Percentiles rank a stretch among this genome's conserved stretches.
phyloP scores from a whole-genome alignment of 805 yeast genomes.

The Yarrowia sp. region DNA sequence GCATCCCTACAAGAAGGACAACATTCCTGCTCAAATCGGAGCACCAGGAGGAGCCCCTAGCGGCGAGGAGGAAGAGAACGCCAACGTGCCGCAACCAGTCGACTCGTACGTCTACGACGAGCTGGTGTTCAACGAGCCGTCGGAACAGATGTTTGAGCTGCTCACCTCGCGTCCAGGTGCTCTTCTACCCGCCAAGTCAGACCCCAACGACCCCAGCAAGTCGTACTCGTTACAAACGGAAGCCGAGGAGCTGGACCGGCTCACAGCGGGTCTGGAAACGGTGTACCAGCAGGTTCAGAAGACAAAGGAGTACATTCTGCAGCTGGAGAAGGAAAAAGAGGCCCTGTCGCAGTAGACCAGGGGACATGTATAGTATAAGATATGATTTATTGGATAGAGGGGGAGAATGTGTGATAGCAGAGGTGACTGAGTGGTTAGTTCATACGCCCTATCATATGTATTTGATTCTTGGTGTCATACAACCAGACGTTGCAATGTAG shows the following conservation, averaged over 20 bases:
- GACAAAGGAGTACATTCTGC: slow-evolving; percentile 41
- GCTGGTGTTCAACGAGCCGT: slow-evolving; percentile 91
- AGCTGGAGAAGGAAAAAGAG: slow-evolving; percentile 38
- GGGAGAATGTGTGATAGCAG: background rate
- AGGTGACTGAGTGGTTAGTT: no score
- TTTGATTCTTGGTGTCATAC: no score
- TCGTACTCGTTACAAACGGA: slow-evolving; percentile 52
- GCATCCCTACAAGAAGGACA: slow-evolving; percentile 66
- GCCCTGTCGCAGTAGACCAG: background rate
- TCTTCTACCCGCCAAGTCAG: slow-evolving; percentile 36
- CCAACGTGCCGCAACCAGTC: slow-evolving; percentile 44
- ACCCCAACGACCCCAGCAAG: slow-evolving; percentile 36
- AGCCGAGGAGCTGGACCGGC: slow-evolving; percentile 59
- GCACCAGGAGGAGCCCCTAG: slow-evolving; percentile 15
- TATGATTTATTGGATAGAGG: background rate
- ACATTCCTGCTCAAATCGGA: slow-evolving; percentile 14
- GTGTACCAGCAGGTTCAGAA: slow-evolving; percentile 48
- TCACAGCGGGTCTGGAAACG: slow-evolving; percentile 47
- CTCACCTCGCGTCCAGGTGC: slow-evolving; percentile 53
- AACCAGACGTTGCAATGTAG: no score
- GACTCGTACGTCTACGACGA: slow-evolving; percentile 77
- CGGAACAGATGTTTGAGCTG: slow-evolving; percentile 78
- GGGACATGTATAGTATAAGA: background rate
- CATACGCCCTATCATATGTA: no score
- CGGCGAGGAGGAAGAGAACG: slow-evolving; percentile 3